Evolutionary conservation across 2,329 filamentous ascomycete species (phyloP), one percentile per base, ranked within the genome.

Genomic region (Phaeosphaeria sp.): DNA sequence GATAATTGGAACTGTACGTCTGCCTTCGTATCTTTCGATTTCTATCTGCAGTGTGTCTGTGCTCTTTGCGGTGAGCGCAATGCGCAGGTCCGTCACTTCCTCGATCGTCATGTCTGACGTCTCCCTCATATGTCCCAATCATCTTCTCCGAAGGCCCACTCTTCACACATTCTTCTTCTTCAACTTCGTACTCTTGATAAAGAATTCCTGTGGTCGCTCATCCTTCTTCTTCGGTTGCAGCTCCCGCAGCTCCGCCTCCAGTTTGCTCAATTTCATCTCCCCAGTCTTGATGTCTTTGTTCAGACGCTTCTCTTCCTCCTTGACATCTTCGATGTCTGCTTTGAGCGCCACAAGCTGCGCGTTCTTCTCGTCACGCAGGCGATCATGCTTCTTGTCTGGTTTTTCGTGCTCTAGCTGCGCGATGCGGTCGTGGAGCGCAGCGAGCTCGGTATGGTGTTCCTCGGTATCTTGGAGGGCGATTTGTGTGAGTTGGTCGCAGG

Each of bases 281-380:
- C 40, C 70, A 5, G 56, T 69, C 21, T 30, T 65, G n/a, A 59
- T 66, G 27, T 49, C 52, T 11, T 65, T 71, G 22, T 68, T 61
- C 7, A 60, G 67, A 17, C 58, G 73, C 67, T 46, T 72, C 64
- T 24, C 76, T 75, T 56, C 57, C 66, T n/a, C 49, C 70, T 58
- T 59, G 51, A 54, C 15, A 25, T 64, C 43, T 56, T 59, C 44
- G 51, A 56, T 24, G 46, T 44, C 39, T 20, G 51, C 15, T 39
- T 33, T 53, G 9, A 53, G 43, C n/a, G 17, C 7, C 17, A 24
- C 42, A 11, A 53, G 39, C 11, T 20, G n/a, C 6, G 50, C 50
- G 25, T 53, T 47, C 42, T 46, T 53, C 42, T 53, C 50, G 2
- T 42, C 50, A 24, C 42, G 25, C 22, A 40, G 25, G 6, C 18